These are phyloP conservation scores for Colletotrichum sp. DNA, from an alignment of 2,329 filamentous ascomycete genomes.

Conservation along the genomic window DNA sequence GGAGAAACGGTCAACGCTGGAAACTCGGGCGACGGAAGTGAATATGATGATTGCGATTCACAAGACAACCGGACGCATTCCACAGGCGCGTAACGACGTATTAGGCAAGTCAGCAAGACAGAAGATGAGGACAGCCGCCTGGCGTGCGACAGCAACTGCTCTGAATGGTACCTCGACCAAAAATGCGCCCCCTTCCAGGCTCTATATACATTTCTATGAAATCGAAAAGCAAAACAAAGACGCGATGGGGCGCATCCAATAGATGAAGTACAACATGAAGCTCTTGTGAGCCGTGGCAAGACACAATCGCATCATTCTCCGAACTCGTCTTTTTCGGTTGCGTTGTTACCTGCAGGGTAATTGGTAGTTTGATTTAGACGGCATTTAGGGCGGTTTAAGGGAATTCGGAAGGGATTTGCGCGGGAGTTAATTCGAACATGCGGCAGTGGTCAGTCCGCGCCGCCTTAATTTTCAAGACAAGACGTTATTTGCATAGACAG, in stretches of 20 bases:
- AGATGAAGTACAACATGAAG: no score
- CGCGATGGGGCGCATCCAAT: no score
- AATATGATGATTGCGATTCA: background rate
- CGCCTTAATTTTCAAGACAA: background rate
- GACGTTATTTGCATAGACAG: background rate
- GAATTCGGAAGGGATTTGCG: background rate
- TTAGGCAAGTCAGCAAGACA: background rate
- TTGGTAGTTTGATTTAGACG: background rate
- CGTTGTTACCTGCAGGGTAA: background rate
- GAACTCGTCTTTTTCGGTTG: background rate
- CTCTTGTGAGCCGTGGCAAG: background rate
- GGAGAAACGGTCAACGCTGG: background rate
- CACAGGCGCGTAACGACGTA: background rate
- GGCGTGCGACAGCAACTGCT: no score
- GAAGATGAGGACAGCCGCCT: no score
- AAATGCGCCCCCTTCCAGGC: no score
- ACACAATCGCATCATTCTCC: background rate
- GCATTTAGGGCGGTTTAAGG: background rate
- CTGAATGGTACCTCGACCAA: no score
- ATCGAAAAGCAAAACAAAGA: no score
- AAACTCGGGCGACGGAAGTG: background rate
- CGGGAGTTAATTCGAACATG: background rate
- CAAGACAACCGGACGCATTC: background rate
- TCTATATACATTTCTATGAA: no score
- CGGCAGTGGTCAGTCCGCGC: background rate